A percentile compares a stretch with the other conserved stretches of the same genome.
phyloP scores from a whole-genome alignment of 805 yeast genomes.

The Myxozyma geophila region DNA sequence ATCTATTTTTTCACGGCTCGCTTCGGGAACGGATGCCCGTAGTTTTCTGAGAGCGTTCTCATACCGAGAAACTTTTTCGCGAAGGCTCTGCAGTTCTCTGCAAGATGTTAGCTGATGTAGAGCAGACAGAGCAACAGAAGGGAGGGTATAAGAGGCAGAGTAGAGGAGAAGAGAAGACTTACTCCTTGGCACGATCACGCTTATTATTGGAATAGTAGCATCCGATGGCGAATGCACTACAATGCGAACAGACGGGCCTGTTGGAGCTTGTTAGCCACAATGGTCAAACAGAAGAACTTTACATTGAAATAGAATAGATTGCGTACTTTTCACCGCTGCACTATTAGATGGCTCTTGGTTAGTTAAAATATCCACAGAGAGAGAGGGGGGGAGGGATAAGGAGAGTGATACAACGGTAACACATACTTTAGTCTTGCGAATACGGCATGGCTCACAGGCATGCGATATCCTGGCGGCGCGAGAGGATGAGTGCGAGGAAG shows the following conservation, averaged over 20 bases:
- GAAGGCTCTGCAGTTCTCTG: slow-evolving; percentile 25
- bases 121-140: background rate
- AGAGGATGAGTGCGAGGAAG: slow-evolving; percentile 11
- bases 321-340: slow-evolving; percentile 29
- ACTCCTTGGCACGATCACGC: slow-evolving; percentile 30
- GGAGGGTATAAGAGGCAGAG: background rate
- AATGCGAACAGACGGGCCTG: slow-evolving; percentile 28
- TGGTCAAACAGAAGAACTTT: background rate
- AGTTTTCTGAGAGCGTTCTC: slow-evolving; percentile 10
- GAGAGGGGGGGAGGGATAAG: no score
- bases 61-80: slow-evolving; percentile 21
- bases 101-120: no score
- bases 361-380: background rate
- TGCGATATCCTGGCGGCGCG: slow-evolving; percentile 25
- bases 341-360: background rate
- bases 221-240: slow-evolving; percentile 25
- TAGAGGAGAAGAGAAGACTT: background rate
- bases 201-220: slow-evolving; percentile 27
- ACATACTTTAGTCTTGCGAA: slow-evolving; percentile 26
- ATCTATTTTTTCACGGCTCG: background rate
- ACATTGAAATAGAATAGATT: background rate
- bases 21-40: slow-evolving; percentile 3
- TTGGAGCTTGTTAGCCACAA: background rate
- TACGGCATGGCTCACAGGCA: slow-evolving; percentile 31
- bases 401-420: no score